Evolutionary conservation across 129 eudicot species (phyloP).

Genomic region (Flaveria sonorensis): DNA sequence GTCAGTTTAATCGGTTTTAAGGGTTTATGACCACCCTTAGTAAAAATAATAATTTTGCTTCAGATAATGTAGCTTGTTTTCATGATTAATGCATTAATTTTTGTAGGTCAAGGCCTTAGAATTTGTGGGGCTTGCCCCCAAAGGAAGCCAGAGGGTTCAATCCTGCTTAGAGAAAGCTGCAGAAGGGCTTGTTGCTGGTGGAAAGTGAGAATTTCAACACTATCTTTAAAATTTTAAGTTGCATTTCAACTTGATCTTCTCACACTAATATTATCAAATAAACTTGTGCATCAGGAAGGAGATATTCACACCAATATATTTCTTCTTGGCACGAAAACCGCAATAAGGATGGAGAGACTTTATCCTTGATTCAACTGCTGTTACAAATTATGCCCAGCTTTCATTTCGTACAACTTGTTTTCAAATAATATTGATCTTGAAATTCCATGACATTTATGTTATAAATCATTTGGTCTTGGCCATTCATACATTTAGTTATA

Average conservation of each 20-base stretch:
- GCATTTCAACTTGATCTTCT: conserved; percentile 2
- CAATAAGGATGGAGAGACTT: conserved; percentile 15
- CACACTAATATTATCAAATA: background rate
- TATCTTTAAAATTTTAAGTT: background rate
- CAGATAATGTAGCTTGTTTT: background rate
- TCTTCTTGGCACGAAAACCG: conserved; percentile 89
- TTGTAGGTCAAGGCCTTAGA: conserved; percentile 74
- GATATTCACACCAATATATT: conserved; percentile 96
- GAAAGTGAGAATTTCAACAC: conserved; percentile 60
- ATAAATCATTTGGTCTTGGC: background rate
- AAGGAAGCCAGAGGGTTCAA: conserved; percentile 95
- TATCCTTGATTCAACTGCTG: conserved; percentile 10
- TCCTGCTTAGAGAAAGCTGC: conserved; percentile 94
- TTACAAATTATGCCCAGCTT: background rate
- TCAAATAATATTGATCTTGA: conserved; percentile 9
- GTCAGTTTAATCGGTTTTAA: no score
- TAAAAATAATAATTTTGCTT: background rate
- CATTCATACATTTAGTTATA: background rate
- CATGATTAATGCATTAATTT: background rate
- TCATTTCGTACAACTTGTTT: background rate
- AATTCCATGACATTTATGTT: background rate
- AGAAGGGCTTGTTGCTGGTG: conserved; percentile 95
- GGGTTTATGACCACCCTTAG: no score
- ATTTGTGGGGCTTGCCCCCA: conserved; percentile 76
- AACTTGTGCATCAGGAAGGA: conserved; percentile 68